Evolutionary conservation across 2,329 filamentous ascomycete species (phyloP).

Genomic region (Venturia asperata): DNA sequence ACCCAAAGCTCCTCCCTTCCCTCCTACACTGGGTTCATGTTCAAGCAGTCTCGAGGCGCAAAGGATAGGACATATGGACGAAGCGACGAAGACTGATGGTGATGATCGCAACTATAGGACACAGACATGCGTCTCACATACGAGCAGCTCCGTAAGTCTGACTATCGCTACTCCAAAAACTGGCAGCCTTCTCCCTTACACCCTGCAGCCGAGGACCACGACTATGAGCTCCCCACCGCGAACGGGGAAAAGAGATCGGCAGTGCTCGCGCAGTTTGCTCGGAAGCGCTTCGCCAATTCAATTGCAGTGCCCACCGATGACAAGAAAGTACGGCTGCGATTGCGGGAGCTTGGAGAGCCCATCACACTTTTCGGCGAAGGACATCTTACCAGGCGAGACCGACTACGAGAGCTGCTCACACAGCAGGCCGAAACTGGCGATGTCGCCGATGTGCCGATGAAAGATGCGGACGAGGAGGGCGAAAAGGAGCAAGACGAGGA

Average conservation of each 20-base stretch:
- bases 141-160: constrained; percentile 22
- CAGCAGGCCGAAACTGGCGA: constrained; percentile 57
- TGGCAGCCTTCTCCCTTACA: constrained; percentile 22
- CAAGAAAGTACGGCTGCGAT: constrained; percentile 67
- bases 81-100: constrained; percentile 27
- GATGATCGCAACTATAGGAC: constrained; percentile 24
- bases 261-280: constrained; percentile 79
- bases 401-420: constrained; percentile 72
- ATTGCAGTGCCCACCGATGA: constrained; percentile 94
- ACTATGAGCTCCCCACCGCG: constrained; percentile 70
- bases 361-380: constrained; percentile 93
- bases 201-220: constrained; percentile 59
- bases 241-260: constrained; percentile 77
- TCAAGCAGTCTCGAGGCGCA: constrained; percentile 15
- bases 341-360: constrained; percentile 85
- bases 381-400: constrained; percentile 74
- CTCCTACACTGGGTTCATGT: constrained; percentile 25
- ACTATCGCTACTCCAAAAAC: constrained; percentile 23
- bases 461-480: constrained; percentile 36
- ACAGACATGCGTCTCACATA: constrained; percentile 21
- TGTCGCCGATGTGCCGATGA: constrained; percentile 51
- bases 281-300: constrained; percentile 79
- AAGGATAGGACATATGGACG: not conserved
- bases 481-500: constrained; percentile 76
- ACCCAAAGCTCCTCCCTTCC: constrained; percentile 23